A percentile compares a stretch with the other conserved stretches of the same genome.
Conservation (phyloP, 2,329 filamentous ascomycete species). For the Nannizziopsis barbatae region DNA sequence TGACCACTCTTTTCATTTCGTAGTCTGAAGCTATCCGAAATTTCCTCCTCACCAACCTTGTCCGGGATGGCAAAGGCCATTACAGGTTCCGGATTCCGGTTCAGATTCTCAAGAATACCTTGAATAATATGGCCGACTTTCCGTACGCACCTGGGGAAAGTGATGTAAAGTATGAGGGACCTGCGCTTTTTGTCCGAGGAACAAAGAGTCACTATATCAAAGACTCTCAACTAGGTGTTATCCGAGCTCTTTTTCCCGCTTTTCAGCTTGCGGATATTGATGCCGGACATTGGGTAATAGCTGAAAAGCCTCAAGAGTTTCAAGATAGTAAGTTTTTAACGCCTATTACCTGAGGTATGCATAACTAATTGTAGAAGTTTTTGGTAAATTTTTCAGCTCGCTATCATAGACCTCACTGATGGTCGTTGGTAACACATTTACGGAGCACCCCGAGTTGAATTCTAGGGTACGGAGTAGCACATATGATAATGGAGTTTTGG, state of each 20-base stretch:
- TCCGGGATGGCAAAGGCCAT: slow-evolving; percentile 43
- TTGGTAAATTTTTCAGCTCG: slow-evolving; percentile 8
- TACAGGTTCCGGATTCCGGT: slow-evolving; percentile 74
- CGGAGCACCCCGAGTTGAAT: no score
- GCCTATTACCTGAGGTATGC: neutral
- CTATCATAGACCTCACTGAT: neutral
- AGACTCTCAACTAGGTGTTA: slow-evolving; percentile 22
- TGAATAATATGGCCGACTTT: slow-evolving; percentile 76
- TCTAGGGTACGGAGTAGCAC: no score
- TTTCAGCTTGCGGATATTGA: slow-evolving; percentile 66
- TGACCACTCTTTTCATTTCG: neutral
- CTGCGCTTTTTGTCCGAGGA: slow-evolving; percentile 56
- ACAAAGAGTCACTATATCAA: slow-evolving; percentile 24
- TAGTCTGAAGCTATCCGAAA: slow-evolving; percentile 67
- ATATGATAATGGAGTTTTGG: no score
- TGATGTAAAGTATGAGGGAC: slow-evolving; percentile 57
- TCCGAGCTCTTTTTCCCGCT: slow-evolving; percentile 56
- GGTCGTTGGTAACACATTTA: no score
- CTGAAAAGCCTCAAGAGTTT: slow-evolving; percentile 74
- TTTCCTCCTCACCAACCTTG: slow-evolving; percentile 80
- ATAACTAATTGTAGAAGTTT: slow-evolving; percentile 2
- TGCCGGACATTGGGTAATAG: slow-evolving; percentile 77
- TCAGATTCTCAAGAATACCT: slow-evolving; percentile 51
- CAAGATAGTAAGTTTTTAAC: slow-evolving; percentile 49
- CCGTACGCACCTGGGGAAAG: slow-evolving; percentile 59